A percentile compares a stretch with the other conserved stretches of the same genome.
phyloP scores from a whole-genome alignment of 495 filamentous ascomycete genomes.

The Talaromyces thailandensis region DNA sequence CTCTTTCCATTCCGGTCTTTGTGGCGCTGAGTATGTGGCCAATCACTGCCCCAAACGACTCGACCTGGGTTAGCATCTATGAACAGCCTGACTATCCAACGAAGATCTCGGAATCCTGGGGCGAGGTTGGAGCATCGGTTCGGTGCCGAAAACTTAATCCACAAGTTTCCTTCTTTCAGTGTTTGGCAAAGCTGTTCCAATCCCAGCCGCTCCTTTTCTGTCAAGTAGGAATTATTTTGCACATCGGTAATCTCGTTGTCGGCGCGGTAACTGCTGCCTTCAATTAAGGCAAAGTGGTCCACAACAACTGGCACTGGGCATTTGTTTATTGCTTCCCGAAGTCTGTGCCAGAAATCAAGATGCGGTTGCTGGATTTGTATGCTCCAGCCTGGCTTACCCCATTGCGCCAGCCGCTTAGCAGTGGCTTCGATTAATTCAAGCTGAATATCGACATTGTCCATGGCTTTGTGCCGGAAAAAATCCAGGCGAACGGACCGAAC shows the following conservation, averaged over 20 bases:
- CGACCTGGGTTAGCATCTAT: slow-evolving; percentile 3
- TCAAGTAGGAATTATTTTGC: not conserved
- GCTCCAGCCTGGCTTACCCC: not conserved
- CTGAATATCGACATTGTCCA: not conserved
- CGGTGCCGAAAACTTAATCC: slow-evolving; percentile 5
- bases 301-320: slow-evolving; percentile 6
- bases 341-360: slow-evolving; percentile 3
- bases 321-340: not conserved
- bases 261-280: not conserved
- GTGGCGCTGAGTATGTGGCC: slow-evolving; percentile 8
- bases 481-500: slow-evolving; percentile 7
- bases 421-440: not conserved
- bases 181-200: not conserved
- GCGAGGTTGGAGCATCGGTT: slow-evolving; percentile 6
- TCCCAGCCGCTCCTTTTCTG: not conserved
- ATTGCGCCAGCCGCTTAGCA: not conserved
- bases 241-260: not conserved
- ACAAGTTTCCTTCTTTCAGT: slow-evolving; percentile 3
- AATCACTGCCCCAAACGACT: slow-evolving; percentile 7
- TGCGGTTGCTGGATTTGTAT: slow-evolving; percentile 5
- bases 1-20: not conserved
- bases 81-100: not conserved
- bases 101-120: not conserved
- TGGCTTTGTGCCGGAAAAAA: slow-evolving; percentile 2
- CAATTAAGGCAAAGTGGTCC: slow-evolving; percentile 9